Conservation (phyloP, 164 flowering plant genomes). For the Buxus sempervirens region DNA sequence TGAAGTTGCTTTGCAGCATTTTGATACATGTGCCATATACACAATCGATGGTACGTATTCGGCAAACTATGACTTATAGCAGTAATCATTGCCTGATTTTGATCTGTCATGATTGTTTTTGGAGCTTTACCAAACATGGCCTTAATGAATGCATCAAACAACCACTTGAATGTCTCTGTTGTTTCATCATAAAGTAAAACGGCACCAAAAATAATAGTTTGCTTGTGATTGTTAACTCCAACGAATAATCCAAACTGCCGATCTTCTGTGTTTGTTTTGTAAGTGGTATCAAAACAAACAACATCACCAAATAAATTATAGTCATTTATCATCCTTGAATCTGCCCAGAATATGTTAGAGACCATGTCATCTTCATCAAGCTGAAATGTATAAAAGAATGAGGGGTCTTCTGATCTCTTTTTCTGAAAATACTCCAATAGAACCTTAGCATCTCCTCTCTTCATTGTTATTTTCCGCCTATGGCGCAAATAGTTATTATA, state of each 20-base stretch:
- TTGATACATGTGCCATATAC: conserved; percentile 4
- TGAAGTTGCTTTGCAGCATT: background rate
- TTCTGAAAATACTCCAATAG: too few relatives aligned
- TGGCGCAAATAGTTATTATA: background rate
- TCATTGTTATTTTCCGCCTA: background rate
- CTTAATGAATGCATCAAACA: too few relatives aligned
- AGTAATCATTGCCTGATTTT: background rate
- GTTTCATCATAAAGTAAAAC: background rate
- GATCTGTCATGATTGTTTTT: conserved; percentile 5
- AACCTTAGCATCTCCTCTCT: background rate
- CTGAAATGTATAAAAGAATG: background rate
- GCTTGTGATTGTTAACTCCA: background rate
- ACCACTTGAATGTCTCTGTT: background rate
- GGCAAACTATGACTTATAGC: background rate
- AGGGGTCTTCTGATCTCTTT: background rate
- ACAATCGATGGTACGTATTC: background rate
- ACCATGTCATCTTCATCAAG: background rate
- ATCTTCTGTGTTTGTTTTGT: background rate
- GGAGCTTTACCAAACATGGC: conserved; percentile 1
- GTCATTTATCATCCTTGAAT: background rate
- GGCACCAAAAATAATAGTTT: background rate
- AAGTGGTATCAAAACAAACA: background rate
- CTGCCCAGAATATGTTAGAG: background rate
- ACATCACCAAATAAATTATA: background rate
- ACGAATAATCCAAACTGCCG: background rate